phyloP scores from a whole-genome alignment of 2,329 filamentous ascomycete genomes.

The Chrysosporium queenslandicum region DNA sequence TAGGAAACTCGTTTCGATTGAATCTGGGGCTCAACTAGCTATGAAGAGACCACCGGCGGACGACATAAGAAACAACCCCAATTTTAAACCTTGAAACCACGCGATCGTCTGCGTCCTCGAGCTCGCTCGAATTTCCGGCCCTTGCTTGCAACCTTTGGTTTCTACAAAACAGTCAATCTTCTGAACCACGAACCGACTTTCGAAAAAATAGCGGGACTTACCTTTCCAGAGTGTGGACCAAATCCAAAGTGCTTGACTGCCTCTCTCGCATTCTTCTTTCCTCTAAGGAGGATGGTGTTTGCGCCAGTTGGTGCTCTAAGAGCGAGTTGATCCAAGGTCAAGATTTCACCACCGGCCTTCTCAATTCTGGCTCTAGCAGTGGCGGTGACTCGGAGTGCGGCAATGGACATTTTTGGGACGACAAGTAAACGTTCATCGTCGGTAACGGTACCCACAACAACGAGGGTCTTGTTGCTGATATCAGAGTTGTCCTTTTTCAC shows the following conservation, averaged over 20 bases:
- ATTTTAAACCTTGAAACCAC: constrained; percentile 98
- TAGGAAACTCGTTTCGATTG: constrained; percentile 13
- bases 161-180: constrained; percentile 44
- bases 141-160: constrained; percentile 96
- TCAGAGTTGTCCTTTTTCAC: constrained; percentile 36
- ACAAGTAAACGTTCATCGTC: constrained; percentile 91
- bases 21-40: constrained; percentile 12
- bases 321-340: constrained; percentile 96
- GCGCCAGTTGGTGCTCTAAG: constrained; percentile 87
- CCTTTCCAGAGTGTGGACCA: constrained; percentile 96
- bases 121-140: constrained; percentile 99
- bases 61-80: constrained; percentile 8
- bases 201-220: constrained; percentile 34
- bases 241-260: constrained; percentile 99
- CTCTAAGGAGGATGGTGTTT: constrained; percentile 95
- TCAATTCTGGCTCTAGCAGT: constrained; percentile 88
- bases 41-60: constrained; percentile 10
- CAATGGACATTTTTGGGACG: constrained; percentile 85
- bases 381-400: constrained; percentile 91
- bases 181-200: neutral
- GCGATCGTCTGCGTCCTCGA: constrained; percentile 95
- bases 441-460: constrained; percentile 89
- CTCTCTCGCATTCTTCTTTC: constrained; percentile 96
- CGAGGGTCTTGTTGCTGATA: constrained; percentile 64
- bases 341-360: constrained; percentile 85